Conservation (phyloP, 345 rosid genomes). For the Eucalyptus melliodora region DNA sequence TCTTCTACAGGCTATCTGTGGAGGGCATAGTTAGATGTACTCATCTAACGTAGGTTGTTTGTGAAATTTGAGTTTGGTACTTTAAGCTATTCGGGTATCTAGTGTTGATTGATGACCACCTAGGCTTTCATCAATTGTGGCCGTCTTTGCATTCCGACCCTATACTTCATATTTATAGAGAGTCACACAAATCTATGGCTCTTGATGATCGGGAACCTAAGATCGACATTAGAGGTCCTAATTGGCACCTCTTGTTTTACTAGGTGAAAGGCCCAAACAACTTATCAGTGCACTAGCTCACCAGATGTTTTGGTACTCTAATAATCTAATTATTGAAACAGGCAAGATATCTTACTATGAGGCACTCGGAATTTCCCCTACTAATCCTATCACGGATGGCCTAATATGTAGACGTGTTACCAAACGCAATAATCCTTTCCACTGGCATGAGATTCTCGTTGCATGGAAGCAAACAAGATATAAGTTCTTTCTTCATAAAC, state of each 20-base stretch:
- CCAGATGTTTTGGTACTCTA: too few species aligned
- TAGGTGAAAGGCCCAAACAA: too few species aligned
- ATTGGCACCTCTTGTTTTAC: too few species aligned
- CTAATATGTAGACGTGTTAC: not conserved
- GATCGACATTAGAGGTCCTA: too few species aligned
- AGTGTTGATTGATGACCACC: not conserved
- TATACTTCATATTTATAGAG: not conserved
- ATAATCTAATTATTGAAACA: too few species aligned
- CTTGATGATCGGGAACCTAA: too few species aligned
- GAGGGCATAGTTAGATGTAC: not conserved
- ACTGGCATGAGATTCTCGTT: not conserved
- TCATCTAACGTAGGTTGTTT: not conserved
- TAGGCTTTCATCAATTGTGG: not conserved
- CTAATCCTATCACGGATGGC: not conserved
- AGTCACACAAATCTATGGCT: too few species aligned
- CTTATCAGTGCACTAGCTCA: too few species aligned
- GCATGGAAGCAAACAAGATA: not conserved
- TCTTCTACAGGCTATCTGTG: not conserved
- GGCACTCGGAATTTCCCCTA: not conserved
- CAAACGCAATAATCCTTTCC: not conserved
- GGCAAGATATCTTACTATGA: too few species aligned
- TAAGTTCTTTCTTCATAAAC: not conserved
- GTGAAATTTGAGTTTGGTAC: not conserved
- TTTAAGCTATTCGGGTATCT: not conserved
- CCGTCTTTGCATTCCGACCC: not conserved